A percentile compares a stretch with the other conserved stretches of the same genome.
These are phyloP conservation scores for Hymenochaete sp. DNA, from an alignment of 1,284 basidiomycete species.

Conservation along the genomic window DNA sequence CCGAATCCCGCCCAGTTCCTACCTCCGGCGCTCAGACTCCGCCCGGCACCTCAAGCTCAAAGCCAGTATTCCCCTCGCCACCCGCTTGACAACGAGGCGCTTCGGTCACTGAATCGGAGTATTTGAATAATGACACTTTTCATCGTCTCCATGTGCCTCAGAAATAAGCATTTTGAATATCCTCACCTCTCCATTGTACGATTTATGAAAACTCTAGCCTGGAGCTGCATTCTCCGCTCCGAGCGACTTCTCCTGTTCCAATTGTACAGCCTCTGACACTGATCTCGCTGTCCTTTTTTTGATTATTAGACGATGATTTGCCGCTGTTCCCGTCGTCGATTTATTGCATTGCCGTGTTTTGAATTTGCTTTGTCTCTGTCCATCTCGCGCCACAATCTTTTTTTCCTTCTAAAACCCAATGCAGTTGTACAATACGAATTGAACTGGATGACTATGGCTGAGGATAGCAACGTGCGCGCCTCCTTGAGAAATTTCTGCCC, in stretches of 20 bases:
- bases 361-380: too few relatives aligned
- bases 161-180: background rate
- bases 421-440: too few relatives aligned
- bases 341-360: too few relatives aligned
- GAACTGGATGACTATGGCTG: too few relatives aligned
- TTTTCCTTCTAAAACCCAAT: too few relatives aligned
- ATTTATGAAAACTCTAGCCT: background rate
- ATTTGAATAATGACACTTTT: constrained; percentile 11
- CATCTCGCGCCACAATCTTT: too few relatives aligned
- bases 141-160: constrained; percentile 1
- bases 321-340: too few relatives aligned
- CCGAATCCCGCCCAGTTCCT: constrained; percentile 13
- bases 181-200: background rate
- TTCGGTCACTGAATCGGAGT: constrained; percentile 23
- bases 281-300: background rate
- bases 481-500: too few relatives aligned
- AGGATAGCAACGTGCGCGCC: too few relatives aligned
- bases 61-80: constrained; percentile 26
- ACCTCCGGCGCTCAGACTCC: constrained; percentile 11
- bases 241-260: background rate
- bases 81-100: constrained; percentile 27
- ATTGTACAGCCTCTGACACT: background rate
- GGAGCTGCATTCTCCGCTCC: background rate
- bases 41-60: constrained; percentile 10
- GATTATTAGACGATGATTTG: background rate